These are phyloP conservation scores for Penicillium taxi DNA, from an alignment of 495 filamentous ascomycete species.

Conservation along the genomic window DNA sequence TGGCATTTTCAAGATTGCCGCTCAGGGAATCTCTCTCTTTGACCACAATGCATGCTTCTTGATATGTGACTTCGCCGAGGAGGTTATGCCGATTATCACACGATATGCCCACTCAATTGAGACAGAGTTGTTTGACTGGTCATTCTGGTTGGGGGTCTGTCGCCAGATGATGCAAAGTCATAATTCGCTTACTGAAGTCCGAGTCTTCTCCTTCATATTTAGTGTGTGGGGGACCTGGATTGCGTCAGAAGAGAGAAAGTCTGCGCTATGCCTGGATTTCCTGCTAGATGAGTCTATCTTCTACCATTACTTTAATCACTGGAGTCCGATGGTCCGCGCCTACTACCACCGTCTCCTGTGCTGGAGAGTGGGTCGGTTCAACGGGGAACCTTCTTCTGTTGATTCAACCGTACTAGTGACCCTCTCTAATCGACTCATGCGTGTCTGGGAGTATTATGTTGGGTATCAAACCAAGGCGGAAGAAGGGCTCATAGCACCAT, in stretches of 20 bases:
- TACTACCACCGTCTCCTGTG: conserved; percentile 92
- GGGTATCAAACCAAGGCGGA: conserved; percentile 56
- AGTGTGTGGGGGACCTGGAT: conserved; percentile 70
- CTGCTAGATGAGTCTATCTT: conserved; percentile 73
- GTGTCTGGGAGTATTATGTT: conserved; percentile 72
- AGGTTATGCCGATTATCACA: conserved; percentile 54
- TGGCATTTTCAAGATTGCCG: conserved; percentile 60
- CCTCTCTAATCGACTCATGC: conserved; percentile 60
- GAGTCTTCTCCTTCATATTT: conserved; percentile 80
- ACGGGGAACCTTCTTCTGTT: conserved; percentile 54
- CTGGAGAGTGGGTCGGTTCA: conserved; percentile 81
- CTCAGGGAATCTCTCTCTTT: conserved; percentile 70
- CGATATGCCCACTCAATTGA: conserved; percentile 47
- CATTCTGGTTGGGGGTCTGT: conserved; percentile 83
- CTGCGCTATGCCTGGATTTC: conserved; percentile 67
- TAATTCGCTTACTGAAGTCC: conserved; percentile 90
- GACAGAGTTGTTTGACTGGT: conserved; percentile 58
- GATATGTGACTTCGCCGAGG: conserved; percentile 87
- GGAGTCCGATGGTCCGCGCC: conserved; percentile 96
- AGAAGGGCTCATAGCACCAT: conserved; percentile 43
- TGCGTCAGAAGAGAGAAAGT: conserved; percentile 59
- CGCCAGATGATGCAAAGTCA: conserved; percentile 78
- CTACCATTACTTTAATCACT: conserved; percentile 83
- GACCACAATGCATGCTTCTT: conserved; percentile 87
- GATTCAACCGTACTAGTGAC: conserved; percentile 64